A percentile compares a stretch with the other conserved stretches of the same genome.
Evolutionary conservation across 2,329 filamentous ascomycete genomes (phyloP).

Genomic region (Aspergillus ochraceus): DNA sequence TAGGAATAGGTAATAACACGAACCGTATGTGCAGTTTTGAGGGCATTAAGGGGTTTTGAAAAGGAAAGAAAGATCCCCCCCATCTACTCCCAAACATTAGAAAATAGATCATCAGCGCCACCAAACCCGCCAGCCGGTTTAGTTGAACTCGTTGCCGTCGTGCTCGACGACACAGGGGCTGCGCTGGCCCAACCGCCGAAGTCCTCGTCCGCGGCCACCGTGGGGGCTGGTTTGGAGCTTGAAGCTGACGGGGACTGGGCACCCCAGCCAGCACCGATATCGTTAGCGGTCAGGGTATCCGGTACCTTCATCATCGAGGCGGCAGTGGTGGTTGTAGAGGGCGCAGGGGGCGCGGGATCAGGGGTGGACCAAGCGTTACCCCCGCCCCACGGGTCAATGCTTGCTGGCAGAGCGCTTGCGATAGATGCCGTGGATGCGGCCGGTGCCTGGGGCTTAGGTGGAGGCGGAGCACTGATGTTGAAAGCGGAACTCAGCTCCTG

Average conservation of each 20-base stretch:
- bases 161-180: constrained; percentile 54
- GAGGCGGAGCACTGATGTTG: constrained; percentile 61
- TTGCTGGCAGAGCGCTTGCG: constrained; percentile 37
- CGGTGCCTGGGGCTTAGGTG: constrained; percentile 40
- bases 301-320: constrained; percentile 43
- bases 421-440: constrained; percentile 43
- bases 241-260: constrained; percentile 34
- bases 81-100: constrained; percentile 84
- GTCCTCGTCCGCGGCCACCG: constrained; percentile 85
- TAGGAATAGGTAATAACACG: constrained; percentile 12
- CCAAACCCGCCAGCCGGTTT: constrained; percentile 64
- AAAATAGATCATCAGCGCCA: constrained; percentile 79
- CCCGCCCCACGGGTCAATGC: constrained; percentile 77
- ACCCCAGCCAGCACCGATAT: constrained; percentile 68
- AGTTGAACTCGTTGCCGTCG: constrained; percentile 37
- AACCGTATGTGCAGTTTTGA: constrained; percentile 11
- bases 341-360: constrained; percentile 44
- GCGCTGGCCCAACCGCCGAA: constrained; percentile 93
- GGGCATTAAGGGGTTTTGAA: neutral
- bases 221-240: constrained; percentile 48
- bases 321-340: constrained; percentile 28
- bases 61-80: constrained; percentile 22
- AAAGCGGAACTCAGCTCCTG: constrained; percentile 67
- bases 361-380: constrained; percentile 74
- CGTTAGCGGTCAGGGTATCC: constrained; percentile 54